Evolutionary conservation across 495 filamentous ascomycete genomes (phyloP), one percentile per base, ranked within the genome.

Genomic region (Xylaria cubensis): DNA sequence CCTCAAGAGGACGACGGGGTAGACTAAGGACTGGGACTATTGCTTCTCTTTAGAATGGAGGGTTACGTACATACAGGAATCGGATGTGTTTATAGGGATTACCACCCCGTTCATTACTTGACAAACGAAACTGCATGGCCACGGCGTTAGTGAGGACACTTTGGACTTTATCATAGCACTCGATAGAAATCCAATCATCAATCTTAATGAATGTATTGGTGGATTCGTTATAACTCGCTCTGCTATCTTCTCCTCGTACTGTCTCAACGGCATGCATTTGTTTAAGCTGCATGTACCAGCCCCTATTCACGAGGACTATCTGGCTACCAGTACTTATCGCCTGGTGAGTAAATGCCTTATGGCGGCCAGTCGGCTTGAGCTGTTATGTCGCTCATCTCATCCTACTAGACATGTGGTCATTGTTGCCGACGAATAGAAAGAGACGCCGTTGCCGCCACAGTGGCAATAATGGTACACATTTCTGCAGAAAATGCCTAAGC

Each of bases 1-100:
- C 32, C 59, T 50, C 63, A 75, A 17, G 51, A 75, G 5, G 76
- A 76, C 9, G 74, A 77, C 2, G 75, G 36, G 42, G 71, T 73
- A 12, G 71, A 73, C 26, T 73, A 46, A 73, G 9, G 19, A 6
- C 26, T 21, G 42, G 21, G 36, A 39, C 50, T 24, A 34, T 42
- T 36, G 34, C 7, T 56, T 53, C 34, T 56, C n/a, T 56, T 53
- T 55, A 36, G 36, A 32, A 67, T 3, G 7, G 24, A 19, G 21
- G 19, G n/a, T 67, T 17, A 42, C 48, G 50, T 55, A 64, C 21
- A 29, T 64, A 39, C 44, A 67, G 21, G 50, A 56, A 24, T 67
- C n/a, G 29, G 13, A 8, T 53, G 36, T 64, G 62, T 42, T 48
- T n/a, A 48, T 48, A 42, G 39, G 62, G 29, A 64, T 64, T 44